Base-by-base conservation (phyloP, 23 red algal genomes). In the Agarophyton chilense region DNA sequence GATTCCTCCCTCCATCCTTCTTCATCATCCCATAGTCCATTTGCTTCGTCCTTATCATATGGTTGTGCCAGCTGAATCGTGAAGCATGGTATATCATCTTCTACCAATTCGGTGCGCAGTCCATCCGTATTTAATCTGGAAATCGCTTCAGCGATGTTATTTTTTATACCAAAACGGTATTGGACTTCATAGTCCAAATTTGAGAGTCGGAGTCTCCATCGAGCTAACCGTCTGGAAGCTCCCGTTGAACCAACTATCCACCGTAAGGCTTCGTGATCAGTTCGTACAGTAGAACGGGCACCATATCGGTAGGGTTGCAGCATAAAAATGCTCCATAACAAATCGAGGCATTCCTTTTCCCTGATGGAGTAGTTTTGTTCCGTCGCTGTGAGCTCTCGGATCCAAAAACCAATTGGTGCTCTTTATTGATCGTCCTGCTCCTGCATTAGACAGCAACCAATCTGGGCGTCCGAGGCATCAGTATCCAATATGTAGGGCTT, bases 381-480 rank as follows among this genome's bases (percentile, higher is more conserved):
- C 8, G 53, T 42, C 25, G 60, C 8, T 29, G 12, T 61, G 5
- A 80, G 87, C 9, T 31, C 52, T 72, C 56, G 0, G 43, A 73
- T 91, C 54, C 62, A 50, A 46, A 81, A 91, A 18, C 58, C 73
- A 46, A 91, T 72, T 0, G 73, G 60, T 51, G n/a, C n/a, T 42
- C 41, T 53, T 29, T 67, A 35, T 17, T 54, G 25, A 2, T 53
- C 42, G n/a, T 51, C 38, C 33, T 51, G 32, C 18, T 71, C 40
- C 38, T 84, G n/a, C 81, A 84, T 63, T 1, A 72, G 38, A 43
- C 39, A 72, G 65, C 36, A 84, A 0, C 81, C 81, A 21, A 71
- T 45, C 29, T 52, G 60, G 2, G 38, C 24, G 7, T 11, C 58
- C 14, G 17, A 70, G 2, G 81, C 81, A 36, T 84, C 61, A 8